Evolutionary conservation across 176 grass and related monocot genomes (phyloP).

Genomic region (Triticum urartu): DNA sequence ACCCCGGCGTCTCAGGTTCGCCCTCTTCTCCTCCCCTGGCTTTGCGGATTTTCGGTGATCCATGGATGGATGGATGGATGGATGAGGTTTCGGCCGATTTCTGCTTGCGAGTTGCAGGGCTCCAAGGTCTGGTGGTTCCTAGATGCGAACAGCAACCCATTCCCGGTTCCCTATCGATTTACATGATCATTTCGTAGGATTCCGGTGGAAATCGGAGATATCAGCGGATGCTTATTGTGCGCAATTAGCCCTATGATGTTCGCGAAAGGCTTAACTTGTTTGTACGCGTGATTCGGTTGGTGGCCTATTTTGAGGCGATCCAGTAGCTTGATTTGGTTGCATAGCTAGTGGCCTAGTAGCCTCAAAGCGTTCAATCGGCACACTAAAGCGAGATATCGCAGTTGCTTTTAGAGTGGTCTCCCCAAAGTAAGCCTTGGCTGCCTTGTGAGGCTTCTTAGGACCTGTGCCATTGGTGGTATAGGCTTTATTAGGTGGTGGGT

Average conservation of each 20-base stretch:
- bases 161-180: neutral
- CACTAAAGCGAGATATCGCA: neutral
- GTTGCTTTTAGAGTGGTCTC: conserved; percentile 17
- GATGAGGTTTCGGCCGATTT: neutral
- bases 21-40: neutral
- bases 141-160: neutral
- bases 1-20: conserved; percentile 56
- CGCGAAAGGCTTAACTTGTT: neutral
- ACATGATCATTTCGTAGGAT: neutral
- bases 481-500: conserved; percentile 30
- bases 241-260: neutral
- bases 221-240: neutral
- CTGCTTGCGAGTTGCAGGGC: neutral
- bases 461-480: conserved; percentile 4
- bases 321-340: neutral
- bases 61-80: neutral
- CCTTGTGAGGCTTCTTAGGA: neutral
- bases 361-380: neutral
- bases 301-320: neutral
- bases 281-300: neutral
- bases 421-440: conserved; percentile 20
- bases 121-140: no score
- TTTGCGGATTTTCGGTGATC: neutral
- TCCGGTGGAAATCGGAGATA: neutral
- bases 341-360: conserved; percentile 4